Percentiles rank a stretch among this genome's conserved stretches.
These are phyloP conservation scores for Lachnellula suecica DNA, from an alignment of 2,329 filamentous ascomycete species.

Conservation along the genomic window DNA sequence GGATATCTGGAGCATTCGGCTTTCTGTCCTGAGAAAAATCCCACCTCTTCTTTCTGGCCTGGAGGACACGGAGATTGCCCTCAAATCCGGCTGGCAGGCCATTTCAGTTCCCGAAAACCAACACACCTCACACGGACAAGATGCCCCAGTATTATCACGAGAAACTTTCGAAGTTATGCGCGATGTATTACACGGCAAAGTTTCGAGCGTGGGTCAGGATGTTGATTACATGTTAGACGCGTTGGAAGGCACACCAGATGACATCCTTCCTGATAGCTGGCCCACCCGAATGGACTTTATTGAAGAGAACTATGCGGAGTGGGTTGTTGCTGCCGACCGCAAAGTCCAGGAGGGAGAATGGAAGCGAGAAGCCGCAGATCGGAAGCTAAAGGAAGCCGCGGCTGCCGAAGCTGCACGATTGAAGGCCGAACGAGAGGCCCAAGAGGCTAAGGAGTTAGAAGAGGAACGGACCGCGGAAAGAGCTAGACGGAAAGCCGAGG, in stretches of 20 bases:
- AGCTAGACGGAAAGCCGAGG: conserved; percentile 10
- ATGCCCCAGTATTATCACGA: conserved; percentile 18
- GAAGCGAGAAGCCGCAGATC: conserved; percentile 21
- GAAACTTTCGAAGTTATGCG: conserved; percentile 59
- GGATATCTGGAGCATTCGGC: conserved; percentile 73
- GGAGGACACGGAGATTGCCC: conserved; percentile 61
- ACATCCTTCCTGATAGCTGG: conserved; percentile 84
- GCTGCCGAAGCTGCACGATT: conserved; percentile 3
- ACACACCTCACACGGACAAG: not conserved
- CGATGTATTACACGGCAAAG: conserved; percentile 63
- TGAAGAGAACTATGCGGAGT: conserved; percentile 75
- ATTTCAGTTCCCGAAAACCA: conserved; percentile 40
- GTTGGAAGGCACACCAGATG: conserved; percentile 79
- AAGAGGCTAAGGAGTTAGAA: conserved; percentile 6
- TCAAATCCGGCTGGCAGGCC: conserved; percentile 66
- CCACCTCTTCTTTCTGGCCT: conserved; percentile 68
- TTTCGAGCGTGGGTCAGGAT: conserved; percentile 67
- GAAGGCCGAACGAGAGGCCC: conserved; percentile 8
- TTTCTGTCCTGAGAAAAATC: conserved; percentile 72
- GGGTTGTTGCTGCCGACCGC: conserved; percentile 76
- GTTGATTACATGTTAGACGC: conserved; percentile 86
- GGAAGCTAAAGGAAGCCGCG: conserved; percentile 22
- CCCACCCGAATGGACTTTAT: conserved; percentile 80
- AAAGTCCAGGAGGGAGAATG: conserved; percentile 69
- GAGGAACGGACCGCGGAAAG: conserved; percentile 3